Evolutionary conservation across 768 basidiomycete species (phyloP).

Genomic region (Crepidotus variabilis): DNA sequence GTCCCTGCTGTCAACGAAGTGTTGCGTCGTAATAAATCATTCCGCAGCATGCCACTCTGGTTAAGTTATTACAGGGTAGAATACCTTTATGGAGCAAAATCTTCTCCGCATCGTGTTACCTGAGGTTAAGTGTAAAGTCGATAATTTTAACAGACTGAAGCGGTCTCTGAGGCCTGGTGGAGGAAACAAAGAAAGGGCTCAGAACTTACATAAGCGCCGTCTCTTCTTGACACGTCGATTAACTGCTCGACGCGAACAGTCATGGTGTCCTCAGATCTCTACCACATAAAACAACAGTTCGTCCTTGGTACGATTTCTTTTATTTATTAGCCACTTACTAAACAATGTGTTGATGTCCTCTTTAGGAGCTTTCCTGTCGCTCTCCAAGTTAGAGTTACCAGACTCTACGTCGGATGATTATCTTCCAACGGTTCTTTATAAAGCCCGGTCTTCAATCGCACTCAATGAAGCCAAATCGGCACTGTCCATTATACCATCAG

Average conservation of each 20-base stretch:
- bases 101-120: too few relatives aligned
- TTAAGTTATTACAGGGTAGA: too few relatives aligned
- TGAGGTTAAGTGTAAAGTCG: too few relatives aligned
- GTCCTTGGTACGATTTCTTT: conserved; percentile 50
- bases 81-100: too few relatives aligned
- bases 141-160: too few relatives aligned
- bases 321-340: not conserved
- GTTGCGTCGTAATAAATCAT: too few relatives aligned
- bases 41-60: too few relatives aligned
- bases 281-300: conserved; percentile 54
- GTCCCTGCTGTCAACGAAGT: too few relatives aligned
- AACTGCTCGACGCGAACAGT: not conserved
- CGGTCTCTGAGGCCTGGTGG: too few relatives aligned
- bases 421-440: conserved; percentile 63
- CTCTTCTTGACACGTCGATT: too few relatives aligned
- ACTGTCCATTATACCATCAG: conserved; percentile 49
- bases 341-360: not conserved
- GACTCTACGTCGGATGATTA: conserved; percentile 63
- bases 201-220: too few relatives aligned
- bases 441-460: conserved; percentile 76
- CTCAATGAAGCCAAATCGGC: conserved; percentile 57
- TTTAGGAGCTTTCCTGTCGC: conserved; percentile 65
- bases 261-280: conserved; percentile 32
- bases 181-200: too few relatives aligned
- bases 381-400: conserved; percentile 53